phyloP scores from a whole-genome alignment of 169 alveolate genomes.

The Toxoplasma gondii region DNA sequence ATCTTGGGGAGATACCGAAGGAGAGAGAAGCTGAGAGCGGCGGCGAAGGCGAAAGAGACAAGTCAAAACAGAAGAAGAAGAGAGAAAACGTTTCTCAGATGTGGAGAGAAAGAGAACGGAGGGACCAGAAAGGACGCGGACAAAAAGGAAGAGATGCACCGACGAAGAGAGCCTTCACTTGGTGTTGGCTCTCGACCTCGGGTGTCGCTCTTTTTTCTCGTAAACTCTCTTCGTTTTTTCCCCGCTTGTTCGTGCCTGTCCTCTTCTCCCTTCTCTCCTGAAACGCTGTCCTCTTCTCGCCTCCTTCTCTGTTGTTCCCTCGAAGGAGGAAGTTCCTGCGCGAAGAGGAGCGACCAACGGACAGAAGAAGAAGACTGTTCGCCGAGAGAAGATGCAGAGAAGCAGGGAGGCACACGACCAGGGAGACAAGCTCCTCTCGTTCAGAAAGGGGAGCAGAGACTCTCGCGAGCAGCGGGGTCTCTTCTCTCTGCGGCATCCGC shows the following conservation, averaged over 20 bases:
- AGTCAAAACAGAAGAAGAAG: neutral
- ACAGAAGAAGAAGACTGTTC: neutral
- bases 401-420: neutral
- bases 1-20: neutral
- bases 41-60: neutral
- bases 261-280: neutral
- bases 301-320: neutral
- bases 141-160: too few relatives aligned
- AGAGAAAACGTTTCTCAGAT: neutral
- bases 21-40: neutral
- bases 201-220: too few relatives aligned
- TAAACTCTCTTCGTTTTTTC: too few relatives aligned
- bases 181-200: too few relatives aligned
- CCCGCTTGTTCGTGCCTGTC: too few relatives aligned
- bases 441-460: neutral
- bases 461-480: neutral
- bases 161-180: too few relatives aligned
- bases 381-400: neutral
- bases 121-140: too few relatives aligned
- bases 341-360: neutral
- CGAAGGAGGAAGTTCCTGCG: neutral
- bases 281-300: neutral
- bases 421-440: neutral
- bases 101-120: neutral
- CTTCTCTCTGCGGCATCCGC: neutral